Evolutionary conservation across 352 stramenopile species (phyloP), one percentile per base, ranked within the genome.

Genomic region (Peronosclerospora sorghi): DNA sequence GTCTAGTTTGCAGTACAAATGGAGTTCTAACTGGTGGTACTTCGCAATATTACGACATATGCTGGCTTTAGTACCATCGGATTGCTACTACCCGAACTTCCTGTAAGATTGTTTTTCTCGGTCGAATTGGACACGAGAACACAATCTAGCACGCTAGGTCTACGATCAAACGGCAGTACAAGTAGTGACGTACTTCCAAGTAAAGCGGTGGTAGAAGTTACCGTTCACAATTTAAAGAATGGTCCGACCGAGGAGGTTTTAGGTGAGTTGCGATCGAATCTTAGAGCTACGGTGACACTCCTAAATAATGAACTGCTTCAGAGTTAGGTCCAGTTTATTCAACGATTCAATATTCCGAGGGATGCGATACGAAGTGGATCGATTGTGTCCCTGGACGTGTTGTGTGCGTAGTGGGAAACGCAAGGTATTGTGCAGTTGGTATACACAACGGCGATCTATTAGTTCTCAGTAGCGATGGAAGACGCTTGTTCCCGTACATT

Each of bases 401-500:
- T 5, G 62, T 81, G 10, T 69, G 56, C 30, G 67, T 62, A 19
- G 64, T 65, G 5, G 81, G 77, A 37, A 93, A 93, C 48, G 63
- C 65, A 12, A 57, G 24, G 1, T 81, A 86, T 32, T 86, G 60
- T 38, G 73, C 70, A 3, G 24, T 90, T 20, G 73, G 60, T n/a
- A 65, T 73, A 15, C 54, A 65, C 41, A 84, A 65, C 5, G 81
- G 81, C 0, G 65, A 86, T 27, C 52, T 93, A 9, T 79, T 85
- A 44, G 41, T 90, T 17, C 29, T 87, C 8, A 86, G 59, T 35
- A 55, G 49, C 1, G 76, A 57, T 26, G 81, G 81, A 2, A 62
- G 76, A 20, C 65, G 81, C 26, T 56, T 93, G 7, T 90, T 93
- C 38, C 81, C 81, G 8, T 86, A 57, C 47, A 89, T 93, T 26